Evolutionary conservation across 208 protist genomes (phyloP).

Genomic region (Leishmania tarentolae): DNA sequence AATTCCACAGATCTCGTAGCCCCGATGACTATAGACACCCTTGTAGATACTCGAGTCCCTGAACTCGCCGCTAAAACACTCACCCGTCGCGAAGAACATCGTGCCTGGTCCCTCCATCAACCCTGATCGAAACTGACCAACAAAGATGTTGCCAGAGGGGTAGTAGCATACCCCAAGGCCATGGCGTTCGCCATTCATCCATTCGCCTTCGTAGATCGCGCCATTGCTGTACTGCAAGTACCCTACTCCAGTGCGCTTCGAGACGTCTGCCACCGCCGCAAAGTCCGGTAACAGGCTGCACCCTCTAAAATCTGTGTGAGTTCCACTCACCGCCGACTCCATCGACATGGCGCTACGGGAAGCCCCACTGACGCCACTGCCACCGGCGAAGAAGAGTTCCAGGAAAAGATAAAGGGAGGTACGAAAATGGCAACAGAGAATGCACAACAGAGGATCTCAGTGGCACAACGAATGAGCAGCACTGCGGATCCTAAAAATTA

Average conservation of each 20-base stretch:
- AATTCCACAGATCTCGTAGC: conserved; percentile 33
- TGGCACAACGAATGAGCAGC: neutral
- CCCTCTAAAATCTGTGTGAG: conserved; percentile 21
- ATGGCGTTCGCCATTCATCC: conserved; percentile 44
- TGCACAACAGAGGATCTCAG: neutral
- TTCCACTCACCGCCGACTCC: neutral
- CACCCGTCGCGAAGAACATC: conserved; percentile 58
- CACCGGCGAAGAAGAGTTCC: too few species aligned
- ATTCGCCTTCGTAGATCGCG: conserved; percentile 62
- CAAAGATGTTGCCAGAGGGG: conserved; percentile 64
- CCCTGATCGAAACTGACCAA: conserved; percentile 53
- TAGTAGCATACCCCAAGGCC: conserved; percentile 66
- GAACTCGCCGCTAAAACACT: conserved; percentile 61
- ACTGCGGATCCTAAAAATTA: neutral
- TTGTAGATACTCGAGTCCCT: conserved; percentile 37
- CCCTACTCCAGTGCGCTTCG: conserved; percentile 23
- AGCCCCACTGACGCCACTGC: neutral
- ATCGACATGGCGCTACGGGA: neutral
- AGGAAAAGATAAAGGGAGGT: neutral
- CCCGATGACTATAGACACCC: conserved; percentile 40
- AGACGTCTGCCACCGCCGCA: conserved; percentile 8
- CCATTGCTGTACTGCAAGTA: conserved; percentile 44
- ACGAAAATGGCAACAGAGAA: neutral
- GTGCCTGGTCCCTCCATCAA: conserved; percentile 60
- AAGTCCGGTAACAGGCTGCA: conserved; percentile 18